Evolutionary conservation across 2,329 filamentous ascomycete genomes (phyloP), one percentile per base, ranked within the genome.

Genomic region (Bipolaris victoriae): DNA sequence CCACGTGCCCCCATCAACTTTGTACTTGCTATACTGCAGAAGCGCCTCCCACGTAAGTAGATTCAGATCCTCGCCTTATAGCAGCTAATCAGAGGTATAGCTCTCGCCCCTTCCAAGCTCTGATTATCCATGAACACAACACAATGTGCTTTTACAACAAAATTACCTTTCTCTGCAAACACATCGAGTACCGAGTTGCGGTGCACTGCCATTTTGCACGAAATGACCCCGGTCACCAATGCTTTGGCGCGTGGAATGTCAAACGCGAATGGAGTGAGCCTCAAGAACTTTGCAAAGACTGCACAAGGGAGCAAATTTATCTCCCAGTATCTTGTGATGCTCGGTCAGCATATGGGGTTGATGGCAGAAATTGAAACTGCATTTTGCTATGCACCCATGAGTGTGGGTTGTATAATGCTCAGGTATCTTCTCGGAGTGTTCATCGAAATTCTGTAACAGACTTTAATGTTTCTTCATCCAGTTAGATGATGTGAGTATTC

Each of bases 131-230:
- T 35, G 10, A 3, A 7, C 13, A 37, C 15, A 2, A 6, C 20
- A 51, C 7, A 11, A 90, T 91, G 88, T 91, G 88, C 66, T 85
- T 89, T 70, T 91, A 80, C 74, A 89, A 92, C 71, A 85, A 88
- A 61, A 89, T 89, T 64, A 74, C 85, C 58, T 92, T 89, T 72
- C 31, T 69, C 20, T 93, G 90, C 78, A 81, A 81, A 29, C 89
- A 91, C 76, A 82, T 80, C 5, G 77, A 79, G 15, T 76, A 82
- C 24, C 83, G 86, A 18, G 79, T 90, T 29, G 86, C 88, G 69
- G 86, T 85, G 22, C 84, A 91, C 75, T 93, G 90, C 75, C 90
- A 92, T 76, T 87, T 86, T 64, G 88, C 90, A 5, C 87, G 90
- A 57, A 91, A 90, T 70, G 87, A 91, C 65, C 85, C 85, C 0